Conservation (phyloP, 805 yeast genomes). For the Myxozyma neglecta region DNA sequence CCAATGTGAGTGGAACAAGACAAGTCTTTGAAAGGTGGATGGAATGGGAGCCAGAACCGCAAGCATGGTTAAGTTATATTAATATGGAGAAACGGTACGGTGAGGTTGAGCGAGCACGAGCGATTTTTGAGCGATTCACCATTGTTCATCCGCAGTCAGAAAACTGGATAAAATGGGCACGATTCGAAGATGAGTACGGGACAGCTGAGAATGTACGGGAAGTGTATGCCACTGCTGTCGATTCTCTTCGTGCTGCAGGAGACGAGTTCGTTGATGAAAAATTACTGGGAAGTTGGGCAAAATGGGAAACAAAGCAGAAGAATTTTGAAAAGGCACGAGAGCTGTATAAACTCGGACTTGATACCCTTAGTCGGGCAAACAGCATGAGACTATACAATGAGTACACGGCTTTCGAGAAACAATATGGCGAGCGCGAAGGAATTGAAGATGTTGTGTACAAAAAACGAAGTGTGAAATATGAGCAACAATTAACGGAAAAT, state of each 20-base stretch:
- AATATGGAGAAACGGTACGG: slow-evolving; percentile 70
- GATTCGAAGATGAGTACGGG: slow-evolving; percentile 62
- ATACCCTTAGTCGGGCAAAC: slow-evolving; percentile 46
- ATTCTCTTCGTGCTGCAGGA: slow-evolving; percentile 44
- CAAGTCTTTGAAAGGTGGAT: slow-evolving; percentile 77
- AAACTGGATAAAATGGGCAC: slow-evolving; percentile 75
- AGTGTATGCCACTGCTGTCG: slow-evolving; percentile 67
- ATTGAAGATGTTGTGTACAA: slow-evolving; percentile 54
- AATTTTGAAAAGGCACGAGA: slow-evolving; percentile 66
- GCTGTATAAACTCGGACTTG: slow-evolving; percentile 54
- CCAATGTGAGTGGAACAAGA: slow-evolving; percentile 61
- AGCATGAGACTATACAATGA: slow-evolving; percentile 45
- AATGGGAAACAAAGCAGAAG: slow-evolving; percentile 62
- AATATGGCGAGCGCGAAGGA: slow-evolving; percentile 55
- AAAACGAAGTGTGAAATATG: slow-evolving; percentile 60
- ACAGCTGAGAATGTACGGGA: slow-evolving; percentile 52
- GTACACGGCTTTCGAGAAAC: slow-evolving; percentile 63
- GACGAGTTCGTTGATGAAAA: slow-evolving; percentile 42
- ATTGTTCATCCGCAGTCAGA: slow-evolving; percentile 51
- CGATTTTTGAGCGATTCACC: slow-evolving; percentile 58
- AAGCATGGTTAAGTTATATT: slow-evolving; percentile 75
- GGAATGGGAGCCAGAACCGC: slow-evolving; percentile 62
- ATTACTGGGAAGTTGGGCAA: slow-evolving; percentile 57
- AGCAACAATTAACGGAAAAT: slow-evolving; percentile 46
- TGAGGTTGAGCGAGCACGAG: slow-evolving; percentile 57